Evolutionary conservation across 306 rosid genomes (phyloP), one percentile per base, ranked within the genome.

Genomic region (Dalbergia cultrata): DNA sequence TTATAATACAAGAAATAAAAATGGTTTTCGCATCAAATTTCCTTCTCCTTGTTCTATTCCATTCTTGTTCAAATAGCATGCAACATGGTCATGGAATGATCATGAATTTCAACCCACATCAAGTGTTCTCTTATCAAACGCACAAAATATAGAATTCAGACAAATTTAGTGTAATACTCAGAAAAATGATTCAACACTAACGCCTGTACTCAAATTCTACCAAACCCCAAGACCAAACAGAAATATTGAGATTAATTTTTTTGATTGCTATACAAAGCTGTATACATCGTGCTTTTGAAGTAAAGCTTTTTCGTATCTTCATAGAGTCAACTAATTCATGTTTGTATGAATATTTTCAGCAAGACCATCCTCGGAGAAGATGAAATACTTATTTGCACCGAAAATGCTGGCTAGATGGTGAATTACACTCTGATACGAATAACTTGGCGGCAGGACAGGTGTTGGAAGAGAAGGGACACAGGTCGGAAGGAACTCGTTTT

Each of bases 381-480:
- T 53, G 88, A 93, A 95, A 73, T 84, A 84, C 82, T 79, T 33
- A 18, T 85, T 79, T 50, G 86, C 93, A 14, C 96, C 93, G 63
- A 95, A 91, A 80, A 89, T 59, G 45, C 81, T 78, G 1, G 94
- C 97, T 60, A 93, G 61, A 81, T 90, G 86, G 84, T 37, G 53
- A 77, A 91, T 79, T 64, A 82, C 87, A 68, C 84, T 85, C 84
- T 90, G 86, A 64, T 78, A 79, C 8, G 83, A 70, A 61, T 60
- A 47, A 54, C 65, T 45, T 17, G 83, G 73, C 4, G 94, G 87
- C 78, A 84, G 76, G 67, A 83, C 80, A 70, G 82, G 75, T 0
- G 33, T 78, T 8, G 94, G 96, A 86, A 93, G 91, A 72, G 88
- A 67, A 18, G 99, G 99, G 72, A 91, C 63, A 21, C 93, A 95